Evolutionary conservation across 2,329 filamentous ascomycete species (phyloP), one percentile per base, ranked within the genome.

Genomic region (Alternaria dauci): DNA sequence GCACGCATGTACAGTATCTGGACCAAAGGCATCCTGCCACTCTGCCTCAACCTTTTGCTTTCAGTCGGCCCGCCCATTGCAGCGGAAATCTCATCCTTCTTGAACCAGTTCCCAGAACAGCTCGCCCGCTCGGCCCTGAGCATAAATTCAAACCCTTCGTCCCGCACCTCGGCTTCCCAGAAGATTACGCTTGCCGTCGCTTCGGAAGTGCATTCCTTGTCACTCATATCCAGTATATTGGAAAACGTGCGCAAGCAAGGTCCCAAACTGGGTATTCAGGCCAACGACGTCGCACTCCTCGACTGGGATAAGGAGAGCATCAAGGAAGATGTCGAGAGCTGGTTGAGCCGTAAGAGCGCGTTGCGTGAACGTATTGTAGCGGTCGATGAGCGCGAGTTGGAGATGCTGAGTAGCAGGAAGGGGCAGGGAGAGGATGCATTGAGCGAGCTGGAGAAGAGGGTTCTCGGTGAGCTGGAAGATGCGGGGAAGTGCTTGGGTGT

Each of bases 21-120:
- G 95, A 88, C 89, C 20, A 91, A 92, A 67, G 95, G 93, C 1
- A 86, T 98, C 58, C 83, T 99, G 4, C 95, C 95, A 0, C 82
- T 99, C 18, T 90, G 94, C 61, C 85, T 99, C 44, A 98, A 98
- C 76, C 84, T 99, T 28, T 86, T 99, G 20, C 88, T 90, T 60
- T 88, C 91, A 11, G 88, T 99, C 18, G 93, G 93, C 11, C 86
- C 89, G 1, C 91, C 92, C 2, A 88, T 96, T 47, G 94, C 93
- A 0, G 88, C 90, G 0, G 95, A 99, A 77, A 88, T 98, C 6
- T 87, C 91, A 0, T 89, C 89, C 59, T 96, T 98, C 74, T 84
- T 99, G 28, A 96, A 96, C 73, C 91, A 93, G 75, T 99, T 97
- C 77, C 90, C 92, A 11, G 86, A 88, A 47, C 89, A 98, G 59